phyloP scores from a whole-genome alignment of 495 filamentous ascomycete species.

The Ramalina intermedia region DNA sequence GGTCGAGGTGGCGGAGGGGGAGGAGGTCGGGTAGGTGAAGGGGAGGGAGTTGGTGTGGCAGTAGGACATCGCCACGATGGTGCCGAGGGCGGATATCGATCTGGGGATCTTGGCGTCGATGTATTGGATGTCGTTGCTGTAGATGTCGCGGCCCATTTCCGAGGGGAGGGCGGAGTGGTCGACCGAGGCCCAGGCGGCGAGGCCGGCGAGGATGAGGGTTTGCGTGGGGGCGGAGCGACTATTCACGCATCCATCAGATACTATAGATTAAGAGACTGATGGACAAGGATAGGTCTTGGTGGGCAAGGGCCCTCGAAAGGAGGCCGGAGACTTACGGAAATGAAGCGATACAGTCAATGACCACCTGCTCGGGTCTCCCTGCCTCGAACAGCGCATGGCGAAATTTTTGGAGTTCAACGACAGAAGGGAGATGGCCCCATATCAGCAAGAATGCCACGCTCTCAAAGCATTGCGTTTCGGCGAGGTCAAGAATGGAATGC shows the following conservation, averaged over 20 bases:
- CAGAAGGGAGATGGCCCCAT: no score
- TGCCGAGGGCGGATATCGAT: constrained; percentile 25
- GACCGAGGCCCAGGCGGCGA: constrained; percentile 28
- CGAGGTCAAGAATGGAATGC: no score
- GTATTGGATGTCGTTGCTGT: constrained; percentile 19
- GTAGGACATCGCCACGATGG: constrained; percentile 25
- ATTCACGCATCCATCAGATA: constrained; percentile 23
- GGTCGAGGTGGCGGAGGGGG: constrained; percentile 10
- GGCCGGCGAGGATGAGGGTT: constrained; percentile 27
- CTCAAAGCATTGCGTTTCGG: no score
- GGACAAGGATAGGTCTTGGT: constrained; percentile 10
- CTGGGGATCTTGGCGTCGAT: constrained; percentile 30
- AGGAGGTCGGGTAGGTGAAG: constrained; percentile 23
- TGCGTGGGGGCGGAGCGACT: constrained; percentile 5
- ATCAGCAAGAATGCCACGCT: no score
- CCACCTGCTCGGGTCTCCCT: no score
- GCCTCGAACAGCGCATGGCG: no score
- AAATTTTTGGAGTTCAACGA: no score
- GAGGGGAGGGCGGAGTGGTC: constrained; percentile 25
- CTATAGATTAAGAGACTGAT: constrained; percentile 20
- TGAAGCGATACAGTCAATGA: no score
- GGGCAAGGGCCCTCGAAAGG: no score
- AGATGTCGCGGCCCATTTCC: constrained; percentile 22
- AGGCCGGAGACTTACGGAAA: no score
- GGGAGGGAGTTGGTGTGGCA: constrained; percentile 23